These are phyloP conservation scores for Apiospora koreana DNA, from an alignment of 2,329 filamentous ascomycete genomes.

Conservation along the genomic window DNA sequence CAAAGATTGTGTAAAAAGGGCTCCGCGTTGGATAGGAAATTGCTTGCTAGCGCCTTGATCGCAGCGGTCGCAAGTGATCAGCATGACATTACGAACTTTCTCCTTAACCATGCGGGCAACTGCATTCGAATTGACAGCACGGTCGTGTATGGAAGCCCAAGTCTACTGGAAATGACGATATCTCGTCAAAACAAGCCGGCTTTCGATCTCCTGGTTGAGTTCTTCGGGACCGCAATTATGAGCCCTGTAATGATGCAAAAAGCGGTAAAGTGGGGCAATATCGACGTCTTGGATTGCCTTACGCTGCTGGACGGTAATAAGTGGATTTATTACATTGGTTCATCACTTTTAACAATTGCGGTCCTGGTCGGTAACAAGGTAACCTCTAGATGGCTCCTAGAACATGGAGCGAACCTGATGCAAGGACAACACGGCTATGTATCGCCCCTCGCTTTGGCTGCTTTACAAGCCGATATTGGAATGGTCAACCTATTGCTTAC, in stretches of 20 bases:
- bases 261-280: background rate
- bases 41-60: background rate
- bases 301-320: background rate
- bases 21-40: background rate
- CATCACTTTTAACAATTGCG: background rate
- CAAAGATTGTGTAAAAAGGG: background rate
- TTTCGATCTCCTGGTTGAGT: background rate
- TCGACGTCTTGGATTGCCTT: background rate
- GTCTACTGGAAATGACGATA: background rate
- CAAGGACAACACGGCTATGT: accelerated
- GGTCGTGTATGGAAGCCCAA: too few species aligned
- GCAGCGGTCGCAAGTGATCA: background rate
- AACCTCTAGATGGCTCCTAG: background rate
- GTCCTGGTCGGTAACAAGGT: background rate
- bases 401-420: background rate
- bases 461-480: background rate
- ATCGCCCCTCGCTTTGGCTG: background rate
- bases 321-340: too few species aligned
- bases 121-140: too few species aligned
- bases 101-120: background rate
- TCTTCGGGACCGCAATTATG: too few species aligned
- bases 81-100: background rate
- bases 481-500: background rate
- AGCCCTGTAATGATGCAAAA: too few species aligned
- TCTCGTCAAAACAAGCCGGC: background rate